These are phyloP conservation scores for Alternaria panax DNA, from an alignment of 2,329 filamentous ascomycete genomes.

Conservation along the genomic window DNA sequence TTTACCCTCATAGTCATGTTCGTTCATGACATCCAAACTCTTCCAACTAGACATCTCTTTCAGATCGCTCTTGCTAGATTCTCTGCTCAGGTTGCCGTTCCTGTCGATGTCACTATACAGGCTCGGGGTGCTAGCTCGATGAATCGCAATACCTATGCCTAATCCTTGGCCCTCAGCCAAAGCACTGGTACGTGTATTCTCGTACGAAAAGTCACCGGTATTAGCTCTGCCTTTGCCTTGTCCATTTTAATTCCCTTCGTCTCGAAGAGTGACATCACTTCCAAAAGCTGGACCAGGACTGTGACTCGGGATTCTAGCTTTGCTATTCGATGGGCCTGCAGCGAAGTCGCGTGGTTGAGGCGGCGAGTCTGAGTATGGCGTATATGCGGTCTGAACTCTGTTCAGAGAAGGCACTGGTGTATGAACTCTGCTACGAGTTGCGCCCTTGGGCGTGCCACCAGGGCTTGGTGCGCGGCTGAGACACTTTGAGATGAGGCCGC, in stretches of 20 bases:
- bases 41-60: conserved; percentile 1
- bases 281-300: not conserved
- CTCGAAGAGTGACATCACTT: conserved; percentile 4
- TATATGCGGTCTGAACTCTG: conserved; percentile 13
- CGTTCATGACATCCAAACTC: conserved; percentile 2
- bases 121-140: conserved; percentile 2
- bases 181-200: conserved; percentile 11
- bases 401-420: conserved; percentile 2
- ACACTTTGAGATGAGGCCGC: conserved; percentile 11
- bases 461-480: conserved; percentile 5
- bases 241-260: not conserved
- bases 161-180: not conserved
- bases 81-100: not conserved
- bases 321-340: not conserved
- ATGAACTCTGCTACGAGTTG: not conserved
- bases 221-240: not conserved
- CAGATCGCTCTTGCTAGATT: not conserved
- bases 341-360: not conserved
- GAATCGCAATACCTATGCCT: conserved; percentile 1
- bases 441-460: not conserved
- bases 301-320: not conserved
- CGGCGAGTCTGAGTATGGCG: conserved; percentile 11
- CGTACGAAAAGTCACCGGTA: conserved; percentile 10
- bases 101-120: not conserved
- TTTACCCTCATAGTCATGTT: conserved; percentile 7